Conservation (phyloP, 768 basidiomycete genomes). For the Sarcomyxa edulis region DNA sequence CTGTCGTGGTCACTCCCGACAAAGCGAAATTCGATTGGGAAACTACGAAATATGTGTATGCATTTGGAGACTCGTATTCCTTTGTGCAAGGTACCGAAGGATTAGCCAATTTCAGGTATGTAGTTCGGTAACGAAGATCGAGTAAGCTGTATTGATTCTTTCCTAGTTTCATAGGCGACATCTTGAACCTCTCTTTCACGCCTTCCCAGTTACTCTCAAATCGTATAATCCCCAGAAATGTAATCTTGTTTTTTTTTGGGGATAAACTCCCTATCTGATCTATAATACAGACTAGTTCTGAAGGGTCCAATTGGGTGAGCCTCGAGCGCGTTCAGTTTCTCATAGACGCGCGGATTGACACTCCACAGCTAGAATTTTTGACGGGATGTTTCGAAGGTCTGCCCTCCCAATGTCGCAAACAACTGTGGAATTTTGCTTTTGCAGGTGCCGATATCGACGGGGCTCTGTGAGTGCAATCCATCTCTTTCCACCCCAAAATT, state of each 20-base stretch:
- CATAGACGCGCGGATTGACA: background rate
- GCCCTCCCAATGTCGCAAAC: conserved; percentile 35
- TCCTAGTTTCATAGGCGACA: conserved; percentile 46
- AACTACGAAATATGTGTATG: conserved; percentile 37
- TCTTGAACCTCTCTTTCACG: conserved; percentile 34
- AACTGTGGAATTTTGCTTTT: conserved; percentile 54
- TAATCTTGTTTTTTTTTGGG: conserved; percentile 12
- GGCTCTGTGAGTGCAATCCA: conserved; percentile 22
- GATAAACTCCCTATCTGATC: background rate
- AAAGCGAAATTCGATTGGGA: conserved; percentile 33
- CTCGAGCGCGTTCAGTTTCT: background rate
- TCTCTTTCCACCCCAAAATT: background rate
- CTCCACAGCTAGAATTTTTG: conserved; percentile 40
- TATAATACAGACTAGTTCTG: conserved; percentile 41
- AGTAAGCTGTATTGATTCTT: background rate
- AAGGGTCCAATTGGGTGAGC: conserved; percentile 47
- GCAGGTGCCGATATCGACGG: conserved; percentile 45
- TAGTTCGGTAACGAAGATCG: too few relatives aligned
- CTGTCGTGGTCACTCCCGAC: too few relatives aligned
- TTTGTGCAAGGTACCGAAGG: conserved; percentile 48
- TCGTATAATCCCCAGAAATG: conserved; percentile 41
- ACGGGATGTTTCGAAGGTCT: conserved; percentile 44
- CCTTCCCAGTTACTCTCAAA: conserved; percentile 33
- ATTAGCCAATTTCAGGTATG: conserved; percentile 47
- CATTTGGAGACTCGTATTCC: conserved; percentile 54